Conservation (phyloP, 2,329 filamentous ascomycete species). For the Penicillium sclerotiorum region DNA sequence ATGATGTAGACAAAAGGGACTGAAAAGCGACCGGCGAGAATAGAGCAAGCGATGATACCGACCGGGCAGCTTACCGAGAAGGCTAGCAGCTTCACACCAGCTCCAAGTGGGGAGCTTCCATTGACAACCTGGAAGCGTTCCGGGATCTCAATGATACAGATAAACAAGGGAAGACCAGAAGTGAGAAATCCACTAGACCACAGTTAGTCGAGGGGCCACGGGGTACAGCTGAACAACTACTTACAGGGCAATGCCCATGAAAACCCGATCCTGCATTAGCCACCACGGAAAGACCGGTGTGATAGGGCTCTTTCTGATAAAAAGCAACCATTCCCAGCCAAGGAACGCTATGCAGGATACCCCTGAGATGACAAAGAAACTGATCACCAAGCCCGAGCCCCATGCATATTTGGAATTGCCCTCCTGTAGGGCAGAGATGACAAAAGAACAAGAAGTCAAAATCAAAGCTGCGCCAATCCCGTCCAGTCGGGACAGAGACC, state of each 20-base stretch:
- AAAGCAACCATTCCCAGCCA: constrained; percentile 17
- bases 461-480: constrained; percentile 3
- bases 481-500: neutral
- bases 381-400: constrained; percentile 56
- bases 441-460: constrained; percentile 7
- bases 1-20: constrained; percentile 19
- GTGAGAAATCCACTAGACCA: constrained; percentile 11
- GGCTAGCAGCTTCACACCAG: constrained; percentile 24
- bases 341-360: constrained; percentile 27
- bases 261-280: constrained; percentile 13
- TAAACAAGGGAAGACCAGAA: constrained; percentile 20
- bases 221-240: neutral
- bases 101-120: constrained; percentile 15
- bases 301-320: neutral
- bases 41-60: constrained; percentile 16
- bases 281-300: constrained; percentile 22
- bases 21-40: constrained; percentile 11
- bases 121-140: constrained; percentile 29
- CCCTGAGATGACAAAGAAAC: constrained; percentile 52
- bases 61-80: constrained; percentile 19
- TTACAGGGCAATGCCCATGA: constrained; percentile 18
- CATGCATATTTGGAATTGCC: constrained; percentile 57
- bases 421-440: constrained; percentile 59
- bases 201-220: neutral
- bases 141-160: constrained; percentile 23